These are phyloP conservation scores for Aureococcus anophagefferens DNA, from an alignment of 108 stramenopile genomes.

Conservation along the genomic window DNA sequence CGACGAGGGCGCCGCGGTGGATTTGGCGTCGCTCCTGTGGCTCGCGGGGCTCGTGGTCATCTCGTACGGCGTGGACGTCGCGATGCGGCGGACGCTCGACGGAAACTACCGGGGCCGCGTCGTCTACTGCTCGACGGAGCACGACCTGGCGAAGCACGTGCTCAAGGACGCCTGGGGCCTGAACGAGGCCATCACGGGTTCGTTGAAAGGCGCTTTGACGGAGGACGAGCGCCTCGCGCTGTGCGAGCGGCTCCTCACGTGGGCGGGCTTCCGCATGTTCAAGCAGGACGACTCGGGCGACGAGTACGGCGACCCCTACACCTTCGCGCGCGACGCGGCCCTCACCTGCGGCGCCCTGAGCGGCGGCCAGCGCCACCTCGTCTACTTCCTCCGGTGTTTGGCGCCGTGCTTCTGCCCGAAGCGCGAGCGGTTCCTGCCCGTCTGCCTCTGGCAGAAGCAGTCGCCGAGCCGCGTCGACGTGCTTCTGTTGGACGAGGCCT, in stretches of 20 bases:
- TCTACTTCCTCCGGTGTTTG: not conserved
- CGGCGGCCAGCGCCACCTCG: not conserved
- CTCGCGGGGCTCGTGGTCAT: too few species aligned
- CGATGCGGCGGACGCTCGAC: not conserved
- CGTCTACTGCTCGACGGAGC: not conserved
- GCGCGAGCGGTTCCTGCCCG: too few species aligned
- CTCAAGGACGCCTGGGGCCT: not conserved
- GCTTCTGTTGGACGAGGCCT: not conserved
- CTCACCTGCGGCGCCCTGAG: not conserved
- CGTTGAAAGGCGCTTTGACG: not conserved
- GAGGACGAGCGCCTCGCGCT: not conserved
- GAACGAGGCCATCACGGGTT: not conserved
- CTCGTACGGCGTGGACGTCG: too few species aligned
- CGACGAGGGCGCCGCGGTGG: not conserved
- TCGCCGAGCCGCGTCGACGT: not conserved
- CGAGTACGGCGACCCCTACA: not conserved
- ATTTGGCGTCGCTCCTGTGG: not conserved
- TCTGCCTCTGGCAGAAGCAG: too few species aligned
- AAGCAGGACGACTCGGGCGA: not conserved
- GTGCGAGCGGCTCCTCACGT: not conserved
- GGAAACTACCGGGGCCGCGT: not conserved
- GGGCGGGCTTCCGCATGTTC: not conserved
- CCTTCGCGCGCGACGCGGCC: not conserved
- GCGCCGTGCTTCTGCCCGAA: not conserved
- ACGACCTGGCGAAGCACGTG: not conserved